Percentiles rank a stretch among this genome's conserved stretches.
These are phyloP conservation scores for Crepidotus variabilis DNA, from an alignment of 768 basidiomycete genomes.

Conservation along the genomic window DNA sequence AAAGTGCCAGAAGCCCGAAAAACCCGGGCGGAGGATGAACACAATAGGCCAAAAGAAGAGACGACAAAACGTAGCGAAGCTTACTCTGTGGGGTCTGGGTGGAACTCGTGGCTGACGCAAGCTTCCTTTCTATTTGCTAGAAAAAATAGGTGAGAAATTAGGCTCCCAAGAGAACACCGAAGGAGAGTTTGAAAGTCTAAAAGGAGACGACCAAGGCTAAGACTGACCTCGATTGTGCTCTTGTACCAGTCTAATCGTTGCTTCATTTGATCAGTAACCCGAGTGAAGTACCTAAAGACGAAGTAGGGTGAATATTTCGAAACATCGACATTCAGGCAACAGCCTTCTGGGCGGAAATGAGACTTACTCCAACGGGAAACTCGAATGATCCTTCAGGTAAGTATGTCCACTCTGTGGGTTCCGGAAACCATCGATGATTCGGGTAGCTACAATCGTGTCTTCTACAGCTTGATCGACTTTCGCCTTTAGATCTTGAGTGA, in stretches of 20 bases:
- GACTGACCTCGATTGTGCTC: constrained; percentile 66
- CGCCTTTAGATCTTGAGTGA: constrained; percentile 65
- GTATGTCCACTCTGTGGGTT: constrained; percentile 69
- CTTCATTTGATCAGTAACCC: constrained; percentile 68
- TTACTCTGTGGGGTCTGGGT: constrained; percentile 76
- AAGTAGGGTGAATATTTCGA: too few relatives aligned
- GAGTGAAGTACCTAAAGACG: constrained; percentile 58
- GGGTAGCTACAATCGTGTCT: constrained; percentile 74
- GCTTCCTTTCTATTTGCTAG: constrained; percentile 81
- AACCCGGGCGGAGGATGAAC: constrained; percentile 5
- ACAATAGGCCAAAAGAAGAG: constrained; percentile 4
- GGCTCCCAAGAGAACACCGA: too few relatives aligned
- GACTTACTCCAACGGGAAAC: constrained; percentile 78
- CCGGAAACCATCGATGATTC: constrained; percentile 74
- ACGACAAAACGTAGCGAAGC: constrained; percentile 9
- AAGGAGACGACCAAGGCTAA: constrained; percentile 4
- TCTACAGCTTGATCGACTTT: constrained; percentile 78
- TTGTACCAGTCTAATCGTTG: constrained; percentile 77
- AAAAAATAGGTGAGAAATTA: constrained; percentile 2
- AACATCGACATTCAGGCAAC: background rate
- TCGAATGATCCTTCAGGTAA: constrained; percentile 73
- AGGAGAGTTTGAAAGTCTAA: too few relatives aligned
- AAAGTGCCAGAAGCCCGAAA: too few relatives aligned
- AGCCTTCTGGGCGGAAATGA: background rate
- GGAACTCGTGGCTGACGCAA: constrained; percentile 62